Percentiles rank a stretch among this genome's conserved stretches.
Conservation (phyloP, 2,329 filamentous ascomycete species). For the Aureobasidium melanogenum region DNA sequence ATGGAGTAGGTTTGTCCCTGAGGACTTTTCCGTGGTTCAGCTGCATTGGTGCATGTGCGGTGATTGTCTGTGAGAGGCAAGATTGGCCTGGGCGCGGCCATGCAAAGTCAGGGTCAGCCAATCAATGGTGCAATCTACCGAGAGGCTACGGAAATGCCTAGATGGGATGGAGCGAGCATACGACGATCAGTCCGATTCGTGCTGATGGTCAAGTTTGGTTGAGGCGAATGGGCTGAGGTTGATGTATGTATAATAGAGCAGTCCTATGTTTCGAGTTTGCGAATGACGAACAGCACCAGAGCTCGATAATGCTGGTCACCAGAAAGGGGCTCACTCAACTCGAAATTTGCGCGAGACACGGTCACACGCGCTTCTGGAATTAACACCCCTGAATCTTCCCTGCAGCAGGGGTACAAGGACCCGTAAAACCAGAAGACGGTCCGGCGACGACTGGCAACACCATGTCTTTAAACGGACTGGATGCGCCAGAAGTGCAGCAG, state of each 20-base stretch:
- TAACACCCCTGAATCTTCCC: not conserved
- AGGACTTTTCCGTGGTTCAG: conserved; percentile 5
- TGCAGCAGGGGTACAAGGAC: not conserved
- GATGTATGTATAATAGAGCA: conserved; percentile 4
- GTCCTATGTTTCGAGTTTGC: conserved; percentile 2
- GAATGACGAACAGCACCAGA: not conserved
- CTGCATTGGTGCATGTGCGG: not conserved
- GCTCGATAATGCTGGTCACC: not conserved
- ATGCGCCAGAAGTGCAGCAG: conserved; percentile 70
- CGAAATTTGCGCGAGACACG: conserved; percentile 11
- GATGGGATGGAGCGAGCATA: conserved; percentile 2
- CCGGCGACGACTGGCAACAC: conserved; percentile 15
- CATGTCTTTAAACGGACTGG: conserved; percentile 96
- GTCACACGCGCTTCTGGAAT: conserved; percentile 5
- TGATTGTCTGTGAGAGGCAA: not conserved
- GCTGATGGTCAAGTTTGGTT: conserved; percentile 6
- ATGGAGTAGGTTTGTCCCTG: conserved; percentile 3
- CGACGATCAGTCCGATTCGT: conserved; percentile 8
- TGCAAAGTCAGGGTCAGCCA: conserved; percentile 8
- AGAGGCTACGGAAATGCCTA: conserved; percentile 9
- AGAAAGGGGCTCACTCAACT: conserved; percentile 10
- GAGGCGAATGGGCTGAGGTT: not conserved
- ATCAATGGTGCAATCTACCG: conserved; percentile 3
- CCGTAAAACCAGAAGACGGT: not conserved
- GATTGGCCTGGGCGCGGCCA: conserved; percentile 2